A percentile compares a stretch with the other conserved stretches of the same genome.
These are phyloP conservation scores for Penicillium coprophilum DNA, from an alignment of 495 filamentous ascomycete species.

Conservation along the genomic window DNA sequence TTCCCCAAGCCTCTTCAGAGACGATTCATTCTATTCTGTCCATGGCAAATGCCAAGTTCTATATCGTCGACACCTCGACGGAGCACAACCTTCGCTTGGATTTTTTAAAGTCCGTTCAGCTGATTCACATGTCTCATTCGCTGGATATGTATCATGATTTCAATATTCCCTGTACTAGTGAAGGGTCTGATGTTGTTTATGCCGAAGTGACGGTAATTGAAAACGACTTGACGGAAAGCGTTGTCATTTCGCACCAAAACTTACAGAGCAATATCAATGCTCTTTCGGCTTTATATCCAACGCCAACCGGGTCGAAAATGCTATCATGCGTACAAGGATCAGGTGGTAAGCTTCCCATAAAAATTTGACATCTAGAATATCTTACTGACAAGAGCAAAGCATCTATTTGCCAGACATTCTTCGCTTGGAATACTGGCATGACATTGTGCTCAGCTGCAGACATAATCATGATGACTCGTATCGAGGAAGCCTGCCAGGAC, in stretches of 20 bases:
- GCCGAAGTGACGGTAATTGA: slow-evolving; percentile 62
- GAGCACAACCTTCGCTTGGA: neutral
- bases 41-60: slow-evolving; percentile 49
- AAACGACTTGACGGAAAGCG: slow-evolving; percentile 67
- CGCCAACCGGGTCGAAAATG: slow-evolving; percentile 45
- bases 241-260: slow-evolving; percentile 66
- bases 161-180: slow-evolving; percentile 28
- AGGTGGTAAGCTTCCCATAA: slow-evolving; percentile 45
- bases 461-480: slow-evolving; percentile 61
- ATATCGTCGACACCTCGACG: slow-evolving; percentile 39
- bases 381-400: slow-evolving; percentile 33
- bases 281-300: slow-evolving; percentile 60
- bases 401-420: slow-evolving; percentile 80
- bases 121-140: slow-evolving; percentile 37
- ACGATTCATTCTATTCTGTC: slow-evolving; percentile 55
- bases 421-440: slow-evolving; percentile 71
- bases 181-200: slow-evolving; percentile 43
- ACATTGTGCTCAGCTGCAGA: slow-evolving; percentile 68
- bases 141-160: slow-evolving; percentile 21
- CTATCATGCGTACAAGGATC: slow-evolving; percentile 74
- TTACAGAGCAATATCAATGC: slow-evolving; percentile 65
- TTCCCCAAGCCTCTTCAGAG: slow-evolving; percentile 59
- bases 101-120: slow-evolving; percentile 18
- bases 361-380: neutral
- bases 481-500: slow-evolving; percentile 56